These are phyloP conservation scores for Diphasiastrum complanatum DNA, from an alignment of 83 land plant species.

Conservation along the genomic window DNA sequence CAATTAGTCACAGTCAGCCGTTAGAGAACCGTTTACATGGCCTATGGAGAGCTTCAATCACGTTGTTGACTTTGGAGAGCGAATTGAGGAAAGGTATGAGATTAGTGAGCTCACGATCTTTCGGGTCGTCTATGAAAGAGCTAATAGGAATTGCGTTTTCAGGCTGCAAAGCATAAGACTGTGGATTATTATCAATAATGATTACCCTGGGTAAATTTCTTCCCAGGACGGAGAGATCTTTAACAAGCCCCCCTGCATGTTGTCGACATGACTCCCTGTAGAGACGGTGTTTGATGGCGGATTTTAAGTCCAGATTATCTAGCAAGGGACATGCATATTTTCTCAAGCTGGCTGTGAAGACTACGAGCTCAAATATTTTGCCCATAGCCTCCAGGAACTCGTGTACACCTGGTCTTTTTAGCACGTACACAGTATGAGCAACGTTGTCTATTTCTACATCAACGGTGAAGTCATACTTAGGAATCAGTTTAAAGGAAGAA, in stretches of 20 bases:
- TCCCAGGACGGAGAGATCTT: conserved; percentile 54
- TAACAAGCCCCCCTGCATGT: conserved; percentile 53
- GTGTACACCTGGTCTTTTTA: conserved; percentile 76
- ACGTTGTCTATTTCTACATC: conserved; percentile 26
- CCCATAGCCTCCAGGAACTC: conserved; percentile 39
- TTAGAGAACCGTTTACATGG: too few species aligned
- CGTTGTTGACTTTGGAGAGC: conserved; percentile 20
- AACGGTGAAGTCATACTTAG: conserved; percentile 28
- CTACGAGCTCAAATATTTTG: conserved; percentile 50
- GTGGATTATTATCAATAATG: conserved; percentile 79
- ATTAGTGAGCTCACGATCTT: conserved; percentile 48
- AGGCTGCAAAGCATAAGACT: conserved; percentile 59
- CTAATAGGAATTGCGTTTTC: conserved; percentile 68
- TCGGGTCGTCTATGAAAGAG: conserved; percentile 55
- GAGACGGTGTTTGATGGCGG: conserved; percentile 45
- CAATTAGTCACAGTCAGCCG: too few species aligned
- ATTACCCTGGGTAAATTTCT: conserved; percentile 44
- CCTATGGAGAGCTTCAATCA: conserved; percentile 19
- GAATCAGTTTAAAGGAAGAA: conserved; percentile 44
- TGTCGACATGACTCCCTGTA: conserved; percentile 64
- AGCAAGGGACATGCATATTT: conserved; percentile 73
- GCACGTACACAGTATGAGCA: conserved; percentile 46
- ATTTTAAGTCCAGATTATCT: conserved; percentile 45
- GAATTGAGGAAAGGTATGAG: conserved; percentile 22
- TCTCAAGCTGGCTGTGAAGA: conserved; percentile 81